Conservation (phyloP, 2,329 filamentous ascomycete species). For the Fusarium sp. region DNA sequence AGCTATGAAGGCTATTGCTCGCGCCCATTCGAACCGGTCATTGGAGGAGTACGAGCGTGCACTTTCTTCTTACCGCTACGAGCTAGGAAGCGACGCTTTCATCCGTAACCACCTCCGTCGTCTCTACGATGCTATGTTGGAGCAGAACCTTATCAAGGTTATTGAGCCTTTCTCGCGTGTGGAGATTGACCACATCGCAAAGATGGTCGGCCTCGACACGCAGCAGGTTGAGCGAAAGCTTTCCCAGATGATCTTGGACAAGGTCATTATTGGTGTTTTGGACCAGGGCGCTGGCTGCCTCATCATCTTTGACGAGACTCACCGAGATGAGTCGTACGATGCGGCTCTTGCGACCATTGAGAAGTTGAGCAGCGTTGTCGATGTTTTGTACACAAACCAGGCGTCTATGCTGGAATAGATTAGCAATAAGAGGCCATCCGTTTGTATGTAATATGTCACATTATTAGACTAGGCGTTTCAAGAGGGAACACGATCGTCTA, state of each 20-base stretch:
- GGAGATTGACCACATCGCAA: constrained; percentile 95
- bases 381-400: constrained; percentile 97
- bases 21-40: constrained; percentile 93
- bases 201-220: constrained; percentile 96
- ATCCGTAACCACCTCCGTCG: constrained; percentile 96
- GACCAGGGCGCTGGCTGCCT: constrained; percentile 98
- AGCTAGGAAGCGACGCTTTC: constrained; percentile 94
- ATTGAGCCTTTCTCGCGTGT: constrained; percentile 98
- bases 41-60: constrained; percentile 97
- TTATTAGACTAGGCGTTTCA: constrained; percentile 50
- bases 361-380: constrained; percentile 96
- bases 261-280: constrained; percentile 96
- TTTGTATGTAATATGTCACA: constrained; percentile 51
- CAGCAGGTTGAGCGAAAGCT: constrained; percentile 98
- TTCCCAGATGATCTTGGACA: constrained; percentile 99
- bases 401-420: constrained; percentile 90
- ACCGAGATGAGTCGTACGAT: constrained; percentile 93
- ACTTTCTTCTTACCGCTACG: constrained; percentile 88
- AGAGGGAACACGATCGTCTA: constrained; percentile 47
- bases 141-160: constrained; percentile 99
- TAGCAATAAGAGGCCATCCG: constrained; percentile 27
- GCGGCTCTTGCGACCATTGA: constrained; percentile 94
- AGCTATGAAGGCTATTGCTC: constrained; percentile 98
- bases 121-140: constrained; percentile 97
- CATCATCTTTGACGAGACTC: constrained; percentile 96